Conservation (phyloP, 2,329 filamentous ascomycete species). For the Colletotrichum lentis region DNA sequence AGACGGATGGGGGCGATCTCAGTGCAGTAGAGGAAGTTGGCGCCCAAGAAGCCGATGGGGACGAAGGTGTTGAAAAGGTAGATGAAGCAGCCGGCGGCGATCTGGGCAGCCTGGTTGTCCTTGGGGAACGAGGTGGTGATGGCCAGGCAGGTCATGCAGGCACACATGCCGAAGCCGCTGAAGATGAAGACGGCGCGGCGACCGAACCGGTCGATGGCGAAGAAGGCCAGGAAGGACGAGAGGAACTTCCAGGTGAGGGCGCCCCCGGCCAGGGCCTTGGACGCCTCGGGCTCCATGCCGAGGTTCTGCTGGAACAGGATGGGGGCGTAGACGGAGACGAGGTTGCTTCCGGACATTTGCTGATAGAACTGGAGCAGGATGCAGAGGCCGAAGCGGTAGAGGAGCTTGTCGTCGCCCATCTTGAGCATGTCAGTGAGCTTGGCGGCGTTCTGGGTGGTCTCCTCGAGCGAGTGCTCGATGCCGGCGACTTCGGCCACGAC, state of each 20-base stretch:
- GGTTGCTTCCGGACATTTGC: slow-evolving; percentile 43
- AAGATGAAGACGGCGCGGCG: slow-evolving; percentile 61
- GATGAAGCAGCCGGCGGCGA: slow-evolving; percentile 63
- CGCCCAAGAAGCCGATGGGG: slow-evolving; percentile 65
- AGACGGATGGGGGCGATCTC: slow-evolving; percentile 63
- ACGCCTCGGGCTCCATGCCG: slow-evolving; percentile 48
- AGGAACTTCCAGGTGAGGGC: slow-evolving; percentile 66
- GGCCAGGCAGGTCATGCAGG: slow-evolving; percentile 63
- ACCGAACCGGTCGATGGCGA: slow-evolving; percentile 60
- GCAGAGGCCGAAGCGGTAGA: slow-evolving; percentile 58
- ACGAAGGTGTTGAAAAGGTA: slow-evolving; percentile 69
- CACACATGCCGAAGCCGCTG: slow-evolving; percentile 60
- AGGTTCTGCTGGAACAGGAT: slow-evolving; percentile 54
- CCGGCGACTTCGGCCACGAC: slow-evolving; percentile 59
- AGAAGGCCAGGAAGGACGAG: slow-evolving; percentile 59
- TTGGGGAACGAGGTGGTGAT: slow-evolving; percentile 59
- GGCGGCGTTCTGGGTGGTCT: slow-evolving; percentile 48
- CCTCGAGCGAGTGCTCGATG: slow-evolving; percentile 59
- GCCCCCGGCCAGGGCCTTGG: slow-evolving; percentile 55
- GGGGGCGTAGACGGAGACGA: slow-evolving; percentile 52
- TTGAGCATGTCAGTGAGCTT: slow-evolving; percentile 55
- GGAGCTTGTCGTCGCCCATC: slow-evolving; percentile 59
- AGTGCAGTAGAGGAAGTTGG: slow-evolving; percentile 68
- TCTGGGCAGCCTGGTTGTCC: slow-evolving; percentile 56
- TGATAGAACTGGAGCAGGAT: slow-evolving; percentile 62